Conservation (phyloP, 495 filamentous ascomycete genomes). For the Ascobolus immersus region DNA sequence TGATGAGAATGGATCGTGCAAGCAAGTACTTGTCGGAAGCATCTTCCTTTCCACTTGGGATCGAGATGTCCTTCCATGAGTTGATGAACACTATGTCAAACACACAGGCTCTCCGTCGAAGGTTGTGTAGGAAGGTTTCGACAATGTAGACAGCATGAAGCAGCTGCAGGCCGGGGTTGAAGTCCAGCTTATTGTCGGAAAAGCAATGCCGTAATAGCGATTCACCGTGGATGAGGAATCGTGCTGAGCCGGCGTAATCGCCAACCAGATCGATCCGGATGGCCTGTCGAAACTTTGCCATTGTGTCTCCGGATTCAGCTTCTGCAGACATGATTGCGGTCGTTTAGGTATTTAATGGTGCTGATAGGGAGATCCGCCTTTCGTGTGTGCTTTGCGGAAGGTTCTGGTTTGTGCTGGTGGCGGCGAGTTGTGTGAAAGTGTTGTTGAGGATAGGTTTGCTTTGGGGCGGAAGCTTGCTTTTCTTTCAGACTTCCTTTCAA, state of each 20-base stretch:
- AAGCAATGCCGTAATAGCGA: constrained; percentile 39
- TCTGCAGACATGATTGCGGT: too few relatives aligned
- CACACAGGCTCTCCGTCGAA: constrained; percentile 34
- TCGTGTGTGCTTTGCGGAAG: too few relatives aligned
- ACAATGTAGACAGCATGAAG: constrained; percentile 44
- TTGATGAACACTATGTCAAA: constrained; percentile 46
- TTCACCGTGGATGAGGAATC: constrained; percentile 51
- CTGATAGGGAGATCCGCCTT: too few relatives aligned
- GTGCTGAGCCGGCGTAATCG: constrained; percentile 47
- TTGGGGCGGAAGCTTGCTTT: too few relatives aligned
- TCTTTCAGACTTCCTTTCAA: too few relatives aligned
- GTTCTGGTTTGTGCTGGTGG: too few relatives aligned
- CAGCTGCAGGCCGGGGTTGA: constrained; percentile 40
- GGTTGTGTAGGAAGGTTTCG: constrained; percentile 33
- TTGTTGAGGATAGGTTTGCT: too few relatives aligned
- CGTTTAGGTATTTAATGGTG: too few relatives aligned
- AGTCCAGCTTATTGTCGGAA: constrained; percentile 32
- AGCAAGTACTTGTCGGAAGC: constrained; percentile 28
- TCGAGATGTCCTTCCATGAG: neutral
- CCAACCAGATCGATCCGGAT: constrained; percentile 34
- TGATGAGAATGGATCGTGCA: constrained; percentile 33
- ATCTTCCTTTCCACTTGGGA: neutral
- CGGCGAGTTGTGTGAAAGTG: too few relatives aligned
- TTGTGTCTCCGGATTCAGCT: constrained; percentile 3
- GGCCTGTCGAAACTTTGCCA: constrained; percentile 7